Evolutionary conservation across 1,139 yeast genomes (phyloP).

Genomic region (Pichia sp.): DNA sequence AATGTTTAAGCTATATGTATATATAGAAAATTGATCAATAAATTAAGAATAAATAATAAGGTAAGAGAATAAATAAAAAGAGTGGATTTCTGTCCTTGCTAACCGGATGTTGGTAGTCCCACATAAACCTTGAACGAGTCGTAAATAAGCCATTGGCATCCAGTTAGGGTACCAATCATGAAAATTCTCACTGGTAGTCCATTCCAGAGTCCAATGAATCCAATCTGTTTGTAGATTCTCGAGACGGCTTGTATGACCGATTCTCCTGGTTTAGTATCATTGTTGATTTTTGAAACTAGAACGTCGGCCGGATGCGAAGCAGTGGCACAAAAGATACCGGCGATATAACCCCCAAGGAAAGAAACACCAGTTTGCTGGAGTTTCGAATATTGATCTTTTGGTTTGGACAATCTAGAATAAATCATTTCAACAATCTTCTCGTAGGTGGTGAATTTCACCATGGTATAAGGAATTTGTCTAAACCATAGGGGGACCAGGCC

Average conservation of each 20-base stretch:
- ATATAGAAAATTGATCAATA: background rate
- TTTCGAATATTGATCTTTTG: constrained; percentile 45
- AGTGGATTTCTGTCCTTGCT: constrained; percentile 11
- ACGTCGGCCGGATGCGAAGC: constrained; percentile 98
- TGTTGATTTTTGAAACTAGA: constrained; percentile 86
- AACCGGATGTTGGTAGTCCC: constrained; percentile 87
- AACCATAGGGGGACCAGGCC: constrained; percentile 90
- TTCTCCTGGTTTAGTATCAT: constrained; percentile 64
- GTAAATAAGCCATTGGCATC: constrained; percentile 92
- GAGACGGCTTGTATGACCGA: constrained; percentile 55
- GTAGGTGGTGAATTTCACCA: constrained; percentile 92
- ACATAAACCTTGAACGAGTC: constrained; percentile 88
- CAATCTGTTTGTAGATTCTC: constrained; percentile 73
- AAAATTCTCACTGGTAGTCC: constrained; percentile 90
- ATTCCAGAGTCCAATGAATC: constrained; percentile 88
- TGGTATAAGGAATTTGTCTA: constrained; percentile 93
- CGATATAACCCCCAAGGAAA: constrained; percentile 89
- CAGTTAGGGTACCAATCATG: constrained; percentile 95
- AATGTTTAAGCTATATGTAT: background rate
- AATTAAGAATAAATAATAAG: background rate
- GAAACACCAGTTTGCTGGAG: constrained; percentile 87
- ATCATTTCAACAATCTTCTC: constrained; percentile 79
- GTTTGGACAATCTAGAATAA: constrained; percentile 40
- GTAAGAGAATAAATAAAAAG: background rate
- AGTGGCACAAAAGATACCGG: constrained; percentile 91